Conservation (phyloP, 129 eudicot species). For the Centaurea solstitialis region DNA sequence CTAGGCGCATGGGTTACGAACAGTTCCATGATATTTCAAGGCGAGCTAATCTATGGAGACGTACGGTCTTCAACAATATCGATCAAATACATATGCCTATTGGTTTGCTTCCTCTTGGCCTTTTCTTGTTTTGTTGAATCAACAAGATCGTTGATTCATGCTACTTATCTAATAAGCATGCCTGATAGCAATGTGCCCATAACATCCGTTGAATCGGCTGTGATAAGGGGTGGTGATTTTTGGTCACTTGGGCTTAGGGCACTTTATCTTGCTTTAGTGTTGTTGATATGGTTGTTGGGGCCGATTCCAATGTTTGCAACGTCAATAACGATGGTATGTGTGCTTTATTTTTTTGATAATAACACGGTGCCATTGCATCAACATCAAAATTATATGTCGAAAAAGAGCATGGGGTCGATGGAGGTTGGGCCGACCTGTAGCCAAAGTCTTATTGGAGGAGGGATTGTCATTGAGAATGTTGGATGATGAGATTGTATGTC, state of each 20-base stretch:
- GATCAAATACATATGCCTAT: constrained; percentile 52
- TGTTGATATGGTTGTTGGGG: constrained; percentile 68
- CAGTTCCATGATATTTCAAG: constrained; percentile 39
- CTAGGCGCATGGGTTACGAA: constrained; percentile 63
- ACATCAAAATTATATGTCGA: constrained; percentile 12
- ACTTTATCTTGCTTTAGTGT: constrained; percentile 52
- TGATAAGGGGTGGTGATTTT: constrained; percentile 60
- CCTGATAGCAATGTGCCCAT: constrained; percentile 39
- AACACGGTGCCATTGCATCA: constrained; percentile 42
- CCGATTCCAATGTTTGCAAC: constrained; percentile 72
- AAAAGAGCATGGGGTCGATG: neutral
- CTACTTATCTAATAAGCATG: constrained; percentile 54
- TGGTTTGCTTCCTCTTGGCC: constrained; percentile 59
- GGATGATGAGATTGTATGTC: neutral
- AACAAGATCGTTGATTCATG: constrained; percentile 57
- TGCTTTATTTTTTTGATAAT: constrained; percentile 51
- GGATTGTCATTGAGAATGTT: constrained; percentile 17
- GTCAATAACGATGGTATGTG: constrained; percentile 49
- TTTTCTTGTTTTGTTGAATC: constrained; percentile 69
- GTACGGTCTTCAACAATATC: constrained; percentile 48
- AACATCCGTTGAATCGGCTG: constrained; percentile 43
- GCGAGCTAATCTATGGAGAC: constrained; percentile 53
- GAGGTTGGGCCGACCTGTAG: neutral
- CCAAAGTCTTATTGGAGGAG: neutral
- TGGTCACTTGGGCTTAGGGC: constrained; percentile 66